Evolutionary conservation across 345 rosid genomes (phyloP), one percentile per base, ranked within the genome.

Genomic region (Noccaea caerulescens): DNA sequence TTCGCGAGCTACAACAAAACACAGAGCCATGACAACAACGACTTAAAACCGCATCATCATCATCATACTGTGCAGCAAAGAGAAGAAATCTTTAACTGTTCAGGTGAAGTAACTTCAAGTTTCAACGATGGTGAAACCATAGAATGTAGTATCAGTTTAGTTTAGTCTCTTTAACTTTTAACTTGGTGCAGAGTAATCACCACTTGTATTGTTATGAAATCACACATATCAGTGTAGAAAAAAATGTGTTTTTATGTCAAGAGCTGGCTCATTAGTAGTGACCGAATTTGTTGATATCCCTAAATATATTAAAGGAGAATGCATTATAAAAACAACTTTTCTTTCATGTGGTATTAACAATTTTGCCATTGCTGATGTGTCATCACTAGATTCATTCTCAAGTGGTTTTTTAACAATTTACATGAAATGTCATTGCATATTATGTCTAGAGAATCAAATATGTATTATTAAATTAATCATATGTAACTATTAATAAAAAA

Each of bases 1-100:
- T 84, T 84, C 76, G 69, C 72, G 33, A 84, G 90, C 78, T 84
- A 83, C 58, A 78, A 27, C 30, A 79, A 64, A 37, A 50, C 0
- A 27, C 14, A 57, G 16, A 70, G 50, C 47, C 42, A 34, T 12
- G 30, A 27, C 30, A 34, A 7, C 7, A 56, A 11, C 42, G 66
- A 69, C 27, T 62, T 56, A 7, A 69, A 76, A 33, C 32, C 46
- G 2, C 68, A 37, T 20, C 66, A 76, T 8, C 75, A 27, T 27
- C 30, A 27, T 27, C 30, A 42, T n/a, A 41, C 47, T 8, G 47
- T 49, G 42, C 61, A 56, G 42, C 61, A 56, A 42, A 69, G 66
- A 63, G 75, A 23, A 49, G 75, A 23, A 49, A 34, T 47, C 43
- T 6, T 55, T 10, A 69, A 56, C 16, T 63, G 54, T 33, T 56